These are phyloP conservation scores for Torrubiella hemipterigena DNA, from an alignment of 2,329 filamentous ascomycete species.

Conservation along the genomic window DNA sequence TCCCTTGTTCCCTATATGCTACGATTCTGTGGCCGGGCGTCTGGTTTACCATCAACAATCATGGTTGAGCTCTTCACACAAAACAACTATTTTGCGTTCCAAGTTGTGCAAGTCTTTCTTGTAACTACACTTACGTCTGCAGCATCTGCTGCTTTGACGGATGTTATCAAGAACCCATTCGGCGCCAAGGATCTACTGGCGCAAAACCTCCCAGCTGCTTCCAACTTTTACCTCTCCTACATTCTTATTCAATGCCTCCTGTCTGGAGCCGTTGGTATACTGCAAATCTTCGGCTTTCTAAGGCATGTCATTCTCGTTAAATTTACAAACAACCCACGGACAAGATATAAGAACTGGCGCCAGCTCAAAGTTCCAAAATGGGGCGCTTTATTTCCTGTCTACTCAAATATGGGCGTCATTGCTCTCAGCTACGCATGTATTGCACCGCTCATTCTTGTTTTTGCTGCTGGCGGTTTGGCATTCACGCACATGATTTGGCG, in stretches of 20 bases:
- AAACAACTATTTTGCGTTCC: conserved; percentile 84
- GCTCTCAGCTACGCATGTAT: conserved; percentile 81
- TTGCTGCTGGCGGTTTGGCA: conserved; percentile 65
- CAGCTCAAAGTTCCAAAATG: conserved; percentile 63
- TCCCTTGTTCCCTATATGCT: conserved; percentile 74
- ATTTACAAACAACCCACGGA: conserved; percentile 66
- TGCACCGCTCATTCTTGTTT: conserved; percentile 72
- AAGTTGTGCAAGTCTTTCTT: conserved; percentile 88
- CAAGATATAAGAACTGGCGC: conserved; percentile 69
- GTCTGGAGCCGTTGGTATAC: conserved; percentile 60
- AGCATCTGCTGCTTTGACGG: conserved; percentile 54
- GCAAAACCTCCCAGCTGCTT: conserved; percentile 62
- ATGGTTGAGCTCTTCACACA: conserved; percentile 81
- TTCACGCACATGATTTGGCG: conserved; percentile 81
- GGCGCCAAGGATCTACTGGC: conserved; percentile 55
- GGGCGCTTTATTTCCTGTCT: conserved; percentile 73
- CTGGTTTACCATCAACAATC: conserved; percentile 4
- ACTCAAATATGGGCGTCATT: conserved; percentile 71
- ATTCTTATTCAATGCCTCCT: conserved; percentile 86
- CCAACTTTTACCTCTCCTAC: conserved; percentile 91
- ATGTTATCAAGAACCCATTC: conserved; percentile 51
- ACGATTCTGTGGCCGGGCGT: conserved; percentile 28
- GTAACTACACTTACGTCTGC: conserved; percentile 73
- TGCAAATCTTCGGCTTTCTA: conserved; percentile 57
- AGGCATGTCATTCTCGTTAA: conserved; percentile 49